Conservation (phyloP, 2,329 filamentous ascomycete genomes). For the Penicillium sp. region DNA sequence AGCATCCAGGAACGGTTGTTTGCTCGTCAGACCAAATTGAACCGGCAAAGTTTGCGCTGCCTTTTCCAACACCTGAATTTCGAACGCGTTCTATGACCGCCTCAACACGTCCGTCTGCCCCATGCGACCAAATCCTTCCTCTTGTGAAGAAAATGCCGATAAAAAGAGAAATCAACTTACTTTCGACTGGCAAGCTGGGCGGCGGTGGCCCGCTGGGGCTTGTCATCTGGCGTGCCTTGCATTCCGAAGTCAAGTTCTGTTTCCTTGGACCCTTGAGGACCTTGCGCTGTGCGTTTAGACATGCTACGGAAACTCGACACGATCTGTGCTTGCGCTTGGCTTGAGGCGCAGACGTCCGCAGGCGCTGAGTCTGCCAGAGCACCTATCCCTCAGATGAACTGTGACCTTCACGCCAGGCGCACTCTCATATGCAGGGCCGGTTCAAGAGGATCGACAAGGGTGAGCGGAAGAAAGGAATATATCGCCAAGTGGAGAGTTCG, state of each 20-base stretch:
- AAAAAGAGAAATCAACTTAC: conserved; percentile 39
- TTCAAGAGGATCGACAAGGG: background rate
- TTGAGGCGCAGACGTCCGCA: conserved; percentile 1
- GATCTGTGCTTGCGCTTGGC: background rate
- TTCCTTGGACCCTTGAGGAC: conserved; percentile 33
- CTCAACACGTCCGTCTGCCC: background rate
- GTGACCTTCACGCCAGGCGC: background rate
- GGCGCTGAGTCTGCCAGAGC: conserved; percentile 1
- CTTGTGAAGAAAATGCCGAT: background rate
- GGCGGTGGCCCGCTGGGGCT: conserved; percentile 47
- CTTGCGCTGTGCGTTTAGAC: conserved; percentile 37
- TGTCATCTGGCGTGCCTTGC: conserved; percentile 40
- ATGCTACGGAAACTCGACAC: conserved; percentile 19
- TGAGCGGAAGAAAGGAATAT: background rate
- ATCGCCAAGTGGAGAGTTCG: background rate
- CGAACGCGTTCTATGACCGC: background rate
- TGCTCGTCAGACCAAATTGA: too few species aligned
- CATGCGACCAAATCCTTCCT: background rate
- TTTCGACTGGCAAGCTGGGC: conserved; percentile 51
- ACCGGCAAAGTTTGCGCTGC: too few species aligned
- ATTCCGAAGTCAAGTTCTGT: conserved; percentile 29
- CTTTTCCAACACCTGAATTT: too few species aligned
- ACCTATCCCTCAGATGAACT: conserved; percentile 4
- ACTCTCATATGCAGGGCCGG: conserved; percentile 1
- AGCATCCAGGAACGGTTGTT: too few species aligned